Evolutionary conservation across 352 stramenopile species (phyloP), one percentile per base, ranked within the genome.

Genomic region (Pythium plurisporium): DNA sequence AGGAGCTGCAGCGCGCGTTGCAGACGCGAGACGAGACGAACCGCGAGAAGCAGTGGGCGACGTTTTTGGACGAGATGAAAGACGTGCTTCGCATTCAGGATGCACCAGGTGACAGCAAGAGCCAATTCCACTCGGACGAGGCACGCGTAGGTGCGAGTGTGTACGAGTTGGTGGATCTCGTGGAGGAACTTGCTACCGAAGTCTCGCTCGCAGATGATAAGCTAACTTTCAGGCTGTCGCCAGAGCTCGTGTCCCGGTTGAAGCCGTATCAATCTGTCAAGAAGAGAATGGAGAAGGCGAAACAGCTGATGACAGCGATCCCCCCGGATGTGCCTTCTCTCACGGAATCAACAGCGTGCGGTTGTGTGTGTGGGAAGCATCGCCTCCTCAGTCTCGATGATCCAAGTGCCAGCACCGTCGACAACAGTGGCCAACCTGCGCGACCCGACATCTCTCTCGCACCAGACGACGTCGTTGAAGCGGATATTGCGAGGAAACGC

Each of bases 141-240:
- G 77, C 74, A 31, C 72, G 72, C 2, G 66, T 89, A 23, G 58
- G 55, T 2, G 74, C 74, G 17, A 72, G 63, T 44, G 65, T 87
- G 9, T 75, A 82, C 23, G 79, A 83, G 8, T 55, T 86, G 25
- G 60, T 83, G 25, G 77, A 84, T 15, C 45, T 89, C 11, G 40
- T 84, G 15, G 69, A 87, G 59, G 79, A 86, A 6, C 41, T 89
- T 0, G 73, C 79, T 2, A 70, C 62, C 1, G 77, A 87, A 30
- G 64, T 79, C 0, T 76, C 71, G 0, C 63, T 87, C 12, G 59
- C 80, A 4, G 64, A 77, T 30, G 57, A 64, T 4, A 63, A 49
- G 31, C 44, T 53, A 15, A 58, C 57, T 9, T 12, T 64, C 4
- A 54, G 20, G 0, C 33, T 74, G 10, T 69, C 70, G 14, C 5